Conservation (phyloP, 441 rosid genomes). For the Breynia disticha region DNA sequence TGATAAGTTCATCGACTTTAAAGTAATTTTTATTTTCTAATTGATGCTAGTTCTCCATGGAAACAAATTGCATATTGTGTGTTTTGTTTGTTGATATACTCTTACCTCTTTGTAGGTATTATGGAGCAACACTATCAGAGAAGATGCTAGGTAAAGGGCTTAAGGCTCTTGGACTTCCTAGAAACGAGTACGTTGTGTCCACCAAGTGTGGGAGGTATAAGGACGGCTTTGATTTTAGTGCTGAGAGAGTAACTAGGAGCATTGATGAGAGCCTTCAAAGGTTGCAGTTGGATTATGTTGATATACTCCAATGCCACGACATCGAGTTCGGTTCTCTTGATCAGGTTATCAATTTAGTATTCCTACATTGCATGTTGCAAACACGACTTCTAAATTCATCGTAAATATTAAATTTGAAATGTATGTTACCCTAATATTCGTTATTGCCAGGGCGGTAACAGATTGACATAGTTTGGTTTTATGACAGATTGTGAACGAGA, state of each 20-base stretch:
- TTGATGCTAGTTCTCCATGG: too few species aligned
- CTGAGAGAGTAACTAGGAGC: constrained; percentile 76
- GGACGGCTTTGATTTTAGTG: constrained; percentile 86
- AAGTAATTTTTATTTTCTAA: too few species aligned
- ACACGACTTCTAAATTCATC: not conserved
- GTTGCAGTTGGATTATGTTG: constrained; percentile 80
- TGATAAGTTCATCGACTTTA: too few species aligned
- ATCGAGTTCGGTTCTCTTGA: constrained; percentile 54
- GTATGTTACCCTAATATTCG: not conserved
- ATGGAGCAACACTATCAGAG: constrained; percentile 83
- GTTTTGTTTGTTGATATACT: too few species aligned
- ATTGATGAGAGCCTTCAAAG: constrained; percentile 80
- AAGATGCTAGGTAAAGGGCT: constrained; percentile 83
- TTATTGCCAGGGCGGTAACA: not conserved
- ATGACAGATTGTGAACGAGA: constrained; percentile 71
- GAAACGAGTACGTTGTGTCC: constrained; percentile 69
- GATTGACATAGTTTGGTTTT: constrained; percentile 12
- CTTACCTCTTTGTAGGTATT: constrained; percentile 35
- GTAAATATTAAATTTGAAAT: not conserved
- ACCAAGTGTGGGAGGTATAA: constrained; percentile 78
- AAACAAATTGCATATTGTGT: not conserved
- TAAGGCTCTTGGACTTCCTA: constrained; percentile 63
- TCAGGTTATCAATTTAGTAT: constrained; percentile 25
- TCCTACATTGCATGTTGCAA: not conserved
- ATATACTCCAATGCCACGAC: constrained; percentile 85